These are phyloP conservation scores for Chlamydomonas sp. DNA, from an alignment of 139 green algal genomes.

Conservation along the genomic window DNA sequence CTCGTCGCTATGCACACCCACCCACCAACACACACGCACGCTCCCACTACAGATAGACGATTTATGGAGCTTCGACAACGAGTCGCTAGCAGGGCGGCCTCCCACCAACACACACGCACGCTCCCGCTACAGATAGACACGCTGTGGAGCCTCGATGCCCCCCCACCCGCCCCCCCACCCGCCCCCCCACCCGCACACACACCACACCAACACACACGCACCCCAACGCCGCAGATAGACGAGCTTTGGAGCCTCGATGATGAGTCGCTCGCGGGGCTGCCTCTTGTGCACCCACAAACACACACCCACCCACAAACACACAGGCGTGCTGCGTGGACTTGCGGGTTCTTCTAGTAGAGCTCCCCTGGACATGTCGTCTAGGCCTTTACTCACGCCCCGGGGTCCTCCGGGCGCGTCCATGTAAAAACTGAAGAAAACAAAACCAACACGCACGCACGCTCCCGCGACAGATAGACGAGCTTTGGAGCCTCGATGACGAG, in stretches of 20 bases:
- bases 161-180: neutral
- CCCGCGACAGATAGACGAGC: neutral
- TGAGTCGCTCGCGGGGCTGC: neutral
- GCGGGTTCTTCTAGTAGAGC: too few relatives aligned
- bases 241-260: neutral
- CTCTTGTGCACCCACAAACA: too few relatives aligned
- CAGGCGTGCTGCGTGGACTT: too few relatives aligned
- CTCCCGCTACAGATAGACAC: too few relatives aligned
- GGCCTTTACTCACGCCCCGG: too few relatives aligned
- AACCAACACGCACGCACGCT: neutral
- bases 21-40: neutral
- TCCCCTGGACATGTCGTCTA: too few relatives aligned
- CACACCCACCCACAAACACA: too few relatives aligned
- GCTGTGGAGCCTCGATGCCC: too few relatives aligned
- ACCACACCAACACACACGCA: neutral
- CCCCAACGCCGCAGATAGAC: neutral
- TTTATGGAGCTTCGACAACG: slow-evolving; percentile 19
- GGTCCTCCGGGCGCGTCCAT: too few relatives aligned
- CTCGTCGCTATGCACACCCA: neutral
- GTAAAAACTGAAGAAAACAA: too few relatives aligned
- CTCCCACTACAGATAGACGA: slow-evolving; percentile 20
- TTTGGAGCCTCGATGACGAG: too few relatives aligned
- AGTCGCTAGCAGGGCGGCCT: neutral
- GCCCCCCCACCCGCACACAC: neutral
- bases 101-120: neutral